Evolutionary conservation across 176 grass and related monocot species (phyloP).

Genomic region (Juncus inflexus): DNA sequence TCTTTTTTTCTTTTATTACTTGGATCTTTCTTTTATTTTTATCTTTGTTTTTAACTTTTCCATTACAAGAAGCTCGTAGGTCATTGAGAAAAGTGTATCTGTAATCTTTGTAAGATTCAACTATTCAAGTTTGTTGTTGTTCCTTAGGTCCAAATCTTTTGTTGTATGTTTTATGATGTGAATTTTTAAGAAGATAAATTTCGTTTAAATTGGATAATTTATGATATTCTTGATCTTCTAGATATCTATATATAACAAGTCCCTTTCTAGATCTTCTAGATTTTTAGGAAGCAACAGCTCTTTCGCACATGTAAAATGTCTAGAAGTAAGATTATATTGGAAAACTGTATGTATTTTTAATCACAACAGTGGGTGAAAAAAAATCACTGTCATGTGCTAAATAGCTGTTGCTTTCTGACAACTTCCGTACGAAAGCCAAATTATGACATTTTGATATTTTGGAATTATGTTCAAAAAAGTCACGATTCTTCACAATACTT

Average conservation of each 20-base stretch:
- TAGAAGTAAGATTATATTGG: no score
- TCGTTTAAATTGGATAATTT: no score
- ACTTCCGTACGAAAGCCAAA: conserved; percentile 18
- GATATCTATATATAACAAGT: no score
- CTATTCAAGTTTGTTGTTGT: conserved; percentile 21
- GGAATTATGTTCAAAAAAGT: conserved; percentile 12
- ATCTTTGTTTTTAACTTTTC: background rate
- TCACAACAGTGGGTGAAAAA: no score
- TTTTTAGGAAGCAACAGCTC: no score
- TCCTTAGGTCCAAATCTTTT: conserved; percentile 2
- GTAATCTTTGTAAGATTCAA: conserved; percentile 24
- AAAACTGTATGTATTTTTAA: no score
- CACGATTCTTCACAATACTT: background rate
- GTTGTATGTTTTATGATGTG: no score
- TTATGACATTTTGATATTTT: background rate
- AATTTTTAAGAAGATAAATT: no score
- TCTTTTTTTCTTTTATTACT: conserved; percentile 8
- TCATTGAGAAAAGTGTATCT: conserved; percentile 5
- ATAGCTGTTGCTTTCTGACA: background rate
- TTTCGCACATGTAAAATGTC: no score
- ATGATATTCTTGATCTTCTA: no score
- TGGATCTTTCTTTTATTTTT: conserved; percentile 3
- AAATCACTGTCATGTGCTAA: no score
- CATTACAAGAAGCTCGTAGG: conserved; percentile 13
- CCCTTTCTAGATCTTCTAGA: no score